Evolutionary conservation across 176 grass and related monocot species (phyloP).

Genomic region (Bonia amplexicaulis): DNA sequence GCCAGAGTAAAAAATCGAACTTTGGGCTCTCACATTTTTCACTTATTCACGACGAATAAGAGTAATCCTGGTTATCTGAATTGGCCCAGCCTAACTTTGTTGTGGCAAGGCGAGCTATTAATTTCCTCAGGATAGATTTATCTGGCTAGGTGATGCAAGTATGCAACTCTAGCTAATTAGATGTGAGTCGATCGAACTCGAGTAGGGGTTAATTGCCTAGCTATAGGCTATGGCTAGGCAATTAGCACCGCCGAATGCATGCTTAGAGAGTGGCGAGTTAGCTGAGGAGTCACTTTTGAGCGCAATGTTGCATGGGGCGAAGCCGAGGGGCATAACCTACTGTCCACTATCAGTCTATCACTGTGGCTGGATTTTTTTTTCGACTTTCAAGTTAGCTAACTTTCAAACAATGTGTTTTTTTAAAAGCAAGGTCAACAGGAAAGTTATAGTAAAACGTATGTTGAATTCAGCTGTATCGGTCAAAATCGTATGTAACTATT

Average conservation of each 20-base stretch:
- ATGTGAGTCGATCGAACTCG: background rate
- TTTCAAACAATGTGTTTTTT: too few relatives aligned
- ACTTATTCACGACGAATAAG: background rate
- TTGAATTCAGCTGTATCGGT: too few relatives aligned
- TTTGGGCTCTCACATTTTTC: background rate
- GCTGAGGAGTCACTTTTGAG: slow-evolving; percentile 1
- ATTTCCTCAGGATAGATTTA: background rate
- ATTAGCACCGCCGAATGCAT: background rate
- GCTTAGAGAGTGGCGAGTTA: too few relatives aligned
- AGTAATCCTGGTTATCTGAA: background rate
- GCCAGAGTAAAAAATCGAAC: too few relatives aligned
- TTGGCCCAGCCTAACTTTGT: background rate
- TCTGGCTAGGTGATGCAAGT: background rate
- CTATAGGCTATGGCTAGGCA: background rate
- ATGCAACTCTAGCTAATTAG: background rate
- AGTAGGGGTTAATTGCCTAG: background rate
- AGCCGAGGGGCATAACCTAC: background rate
- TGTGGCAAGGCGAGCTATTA: background rate
- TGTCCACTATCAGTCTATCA: too few relatives aligned
- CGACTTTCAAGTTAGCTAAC: too few relatives aligned
- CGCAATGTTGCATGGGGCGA: background rate
- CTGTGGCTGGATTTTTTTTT: too few relatives aligned
- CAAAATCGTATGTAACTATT: too few relatives aligned
- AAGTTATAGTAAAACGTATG: too few relatives aligned
- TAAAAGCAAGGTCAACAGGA: too few relatives aligned